Evolutionary conservation across 148 eudicot genomes (phyloP).

Genomic region (Fagopyrum tataricum): DNA sequence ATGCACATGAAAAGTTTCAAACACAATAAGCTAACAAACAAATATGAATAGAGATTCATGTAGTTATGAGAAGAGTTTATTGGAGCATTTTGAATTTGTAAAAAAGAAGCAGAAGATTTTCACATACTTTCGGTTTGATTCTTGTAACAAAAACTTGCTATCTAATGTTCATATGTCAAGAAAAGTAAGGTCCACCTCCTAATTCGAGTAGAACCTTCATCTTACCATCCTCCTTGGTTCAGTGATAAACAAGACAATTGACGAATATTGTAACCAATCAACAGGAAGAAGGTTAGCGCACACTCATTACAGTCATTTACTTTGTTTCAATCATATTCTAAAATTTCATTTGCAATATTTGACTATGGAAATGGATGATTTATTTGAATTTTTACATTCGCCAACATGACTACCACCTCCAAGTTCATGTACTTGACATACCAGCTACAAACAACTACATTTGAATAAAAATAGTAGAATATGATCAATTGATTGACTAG

Average conservation of each 20-base stretch:
- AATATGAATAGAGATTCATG: background rate
- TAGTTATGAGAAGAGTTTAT: background rate
- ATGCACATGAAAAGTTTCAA: too few species aligned
- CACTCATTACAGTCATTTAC: too few species aligned
- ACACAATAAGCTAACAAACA: too few species aligned
- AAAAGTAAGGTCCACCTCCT: slow-evolving; percentile 95
- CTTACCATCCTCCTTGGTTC: slow-evolving; percentile 38
- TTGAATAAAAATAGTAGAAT: background rate
- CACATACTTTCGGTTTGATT: background rate
- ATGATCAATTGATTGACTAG: too few species aligned
- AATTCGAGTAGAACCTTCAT: slow-evolving; percentile 67
- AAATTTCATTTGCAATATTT: too few species aligned
- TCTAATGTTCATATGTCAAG: slow-evolving; percentile 77
- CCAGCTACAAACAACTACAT: slow-evolving; percentile 37
- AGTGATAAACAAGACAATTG: background rate
- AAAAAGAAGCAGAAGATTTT: background rate
- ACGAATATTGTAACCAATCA: background rate
- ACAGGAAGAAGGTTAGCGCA: too few species aligned
- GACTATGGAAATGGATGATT: too few species aligned
- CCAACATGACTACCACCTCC: too few species aligned
- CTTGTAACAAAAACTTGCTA: slow-evolving; percentile 53
- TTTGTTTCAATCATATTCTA: too few species aligned
- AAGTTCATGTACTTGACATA: slow-evolving; percentile 92
- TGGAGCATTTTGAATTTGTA: background rate
- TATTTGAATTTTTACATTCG: too few species aligned